Evolutionary conservation across 306 rosid genomes (phyloP), one percentile per base, ranked within the genome.

Genomic region (Cucumis melo): DNA sequence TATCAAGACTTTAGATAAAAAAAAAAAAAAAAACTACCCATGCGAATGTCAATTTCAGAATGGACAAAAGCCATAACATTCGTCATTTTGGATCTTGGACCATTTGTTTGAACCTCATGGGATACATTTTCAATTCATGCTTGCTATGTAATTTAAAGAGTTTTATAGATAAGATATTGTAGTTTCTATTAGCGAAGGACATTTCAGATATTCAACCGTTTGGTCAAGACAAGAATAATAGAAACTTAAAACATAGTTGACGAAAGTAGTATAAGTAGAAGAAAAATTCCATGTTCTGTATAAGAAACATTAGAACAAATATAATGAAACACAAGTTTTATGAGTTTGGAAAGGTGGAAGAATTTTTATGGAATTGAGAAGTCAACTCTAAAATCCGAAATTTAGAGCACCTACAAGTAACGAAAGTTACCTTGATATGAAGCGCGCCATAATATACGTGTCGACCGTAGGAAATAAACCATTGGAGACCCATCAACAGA

Each of bases 381-480:
- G 41, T 12, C 16, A 15, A 62, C 68, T 15, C 5, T 3, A 8
- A 5, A 16, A 15, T 62, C 21, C 20, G 21, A 29, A 68, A 23
- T 19, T 20, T 2, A 41, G 55, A 68, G 12, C 27, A 19, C 65
- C 32, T 56, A 42, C 17, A 77, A 56, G 74, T 67, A 72, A 3
- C 68, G 78, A 60, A 16, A 68, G 87, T 86, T 87, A 90, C 98
- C 87, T 93, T 91, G 73, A 93, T 50, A 80, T 89, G 97, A 82
- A 93, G 96, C 70, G 86, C 82, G 83, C 96, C 97, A 51, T 84
- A 60, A 80, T 84, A 84, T n/a, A n/a, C n/a, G n/a, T 21, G 98
- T 91, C 62, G 77, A 90, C 98, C 98, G 96, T 93, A 78, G 53
- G 81, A 71, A 80, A 48, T 66, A 48, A 74, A 53, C 77, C 39